Conservation (phyloP, 2,329 filamentous ascomycete species). For the Verruconis gallopava region DNA sequence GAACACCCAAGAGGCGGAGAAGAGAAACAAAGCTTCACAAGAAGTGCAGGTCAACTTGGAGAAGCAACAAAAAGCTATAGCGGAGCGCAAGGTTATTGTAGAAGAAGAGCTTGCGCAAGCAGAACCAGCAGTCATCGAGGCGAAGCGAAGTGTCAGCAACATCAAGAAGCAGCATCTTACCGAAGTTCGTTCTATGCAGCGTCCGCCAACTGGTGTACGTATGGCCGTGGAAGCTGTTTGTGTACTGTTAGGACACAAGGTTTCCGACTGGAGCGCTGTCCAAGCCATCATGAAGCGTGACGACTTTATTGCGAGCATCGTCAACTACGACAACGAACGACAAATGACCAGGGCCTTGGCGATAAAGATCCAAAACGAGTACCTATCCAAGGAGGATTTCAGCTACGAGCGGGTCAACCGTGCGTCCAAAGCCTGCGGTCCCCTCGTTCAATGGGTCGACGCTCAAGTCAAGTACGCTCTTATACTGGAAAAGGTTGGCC, state of each 20-base stretch:
- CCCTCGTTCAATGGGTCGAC: constrained; percentile 90
- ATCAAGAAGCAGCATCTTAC: constrained; percentile 96
- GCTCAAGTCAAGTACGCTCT: constrained; percentile 98
- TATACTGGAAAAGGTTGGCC: constrained; percentile 86
- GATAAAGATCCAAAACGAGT: constrained; percentile 84
- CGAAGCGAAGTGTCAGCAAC: constrained; percentile 92
- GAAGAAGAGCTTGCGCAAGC: constrained; percentile 77
- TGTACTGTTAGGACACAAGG: constrained; percentile 81
- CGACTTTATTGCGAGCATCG: constrained; percentile 95
- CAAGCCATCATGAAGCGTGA: constrained; percentile 79
- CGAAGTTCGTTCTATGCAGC: constrained; percentile 94
- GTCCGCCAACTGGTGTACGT: constrained; percentile 79
- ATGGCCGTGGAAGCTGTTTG: constrained; percentile 94
- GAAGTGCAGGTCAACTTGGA: constrained; percentile 81
- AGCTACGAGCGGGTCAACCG: constrained; percentile 93
- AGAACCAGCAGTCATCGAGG: constrained; percentile 84
- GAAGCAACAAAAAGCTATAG: constrained; percentile 80
- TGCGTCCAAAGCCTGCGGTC: constrained; percentile 92
- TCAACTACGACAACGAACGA: constrained; percentile 89
- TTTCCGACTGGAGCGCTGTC: constrained; percentile 77
- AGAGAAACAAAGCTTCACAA: constrained; percentile 74
- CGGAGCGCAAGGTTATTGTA: constrained; percentile 70
- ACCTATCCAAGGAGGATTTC: constrained; percentile 84
- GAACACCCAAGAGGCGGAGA: constrained; percentile 87
- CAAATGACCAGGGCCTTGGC: constrained; percentile 81